These are phyloP conservation scores for Stevia rebaudiana DNA, from an alignment of 140 eudicot genomes.

Conservation along the genomic window DNA sequence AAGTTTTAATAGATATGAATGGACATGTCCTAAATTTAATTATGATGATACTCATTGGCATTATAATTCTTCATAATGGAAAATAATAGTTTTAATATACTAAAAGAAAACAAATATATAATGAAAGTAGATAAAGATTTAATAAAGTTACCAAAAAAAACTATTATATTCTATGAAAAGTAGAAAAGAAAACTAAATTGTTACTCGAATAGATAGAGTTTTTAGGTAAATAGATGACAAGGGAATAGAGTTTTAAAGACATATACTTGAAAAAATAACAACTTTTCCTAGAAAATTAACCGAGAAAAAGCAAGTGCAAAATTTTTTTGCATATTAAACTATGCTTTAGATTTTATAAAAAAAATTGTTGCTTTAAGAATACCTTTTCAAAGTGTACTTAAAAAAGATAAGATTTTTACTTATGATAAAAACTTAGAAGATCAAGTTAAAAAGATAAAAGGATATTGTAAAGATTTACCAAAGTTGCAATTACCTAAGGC, in stretches of 20 bases:
- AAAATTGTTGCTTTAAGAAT: too few species aligned
- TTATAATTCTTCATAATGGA: too few species aligned
- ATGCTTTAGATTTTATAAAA: too few species aligned
- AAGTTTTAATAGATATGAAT: neutral
- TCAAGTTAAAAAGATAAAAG: neutral
- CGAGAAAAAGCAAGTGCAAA: too few species aligned
- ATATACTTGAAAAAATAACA: too few species aligned
- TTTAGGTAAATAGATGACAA: too few species aligned
- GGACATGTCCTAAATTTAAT: neutral
- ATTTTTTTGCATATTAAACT: too few species aligned
- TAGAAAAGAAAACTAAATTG: neutral
- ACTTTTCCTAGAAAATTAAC: too few species aligned
- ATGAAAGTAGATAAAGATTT: neutral
- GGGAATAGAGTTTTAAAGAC: too few species aligned
- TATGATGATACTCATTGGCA: neutral
- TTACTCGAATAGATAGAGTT: too few species aligned
- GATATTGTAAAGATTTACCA: neutral
- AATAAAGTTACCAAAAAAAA: neutral
- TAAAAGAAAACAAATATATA: neutral
- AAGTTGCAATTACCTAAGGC: constrained; percentile 5
- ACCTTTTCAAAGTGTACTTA: neutral
- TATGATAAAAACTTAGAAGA: neutral
- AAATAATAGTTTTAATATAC: too few species aligned
- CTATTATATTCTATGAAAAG: neutral
- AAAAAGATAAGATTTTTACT: neutral